A percentile compares a stretch with the other conserved stretches of the same genome.
These are phyloP conservation scores for Backusella morwellensis DNA, from an alignment of 192 early-diverging fungal genomes.

Conservation along the genomic window DNA sequence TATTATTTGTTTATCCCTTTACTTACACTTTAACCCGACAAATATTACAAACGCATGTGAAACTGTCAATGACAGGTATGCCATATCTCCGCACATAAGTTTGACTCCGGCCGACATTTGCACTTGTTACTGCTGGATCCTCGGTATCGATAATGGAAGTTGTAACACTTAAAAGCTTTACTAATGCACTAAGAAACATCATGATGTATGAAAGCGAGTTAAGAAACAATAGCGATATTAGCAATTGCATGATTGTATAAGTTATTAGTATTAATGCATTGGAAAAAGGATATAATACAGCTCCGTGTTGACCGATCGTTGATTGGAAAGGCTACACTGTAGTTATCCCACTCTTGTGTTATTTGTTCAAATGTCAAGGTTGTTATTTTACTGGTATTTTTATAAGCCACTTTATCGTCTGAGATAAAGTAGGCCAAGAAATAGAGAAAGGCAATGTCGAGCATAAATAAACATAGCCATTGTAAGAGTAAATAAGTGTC, in stretches of 20 bases:
- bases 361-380: not conserved
- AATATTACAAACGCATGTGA: conserved; percentile 32
- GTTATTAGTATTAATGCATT: not conserved
- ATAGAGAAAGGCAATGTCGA: conserved; percentile 25
- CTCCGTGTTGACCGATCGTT: conserved; percentile 1
- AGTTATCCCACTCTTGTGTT: not conserved
- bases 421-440: conserved; percentile 23
- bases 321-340: not conserved
- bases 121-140: conserved; percentile 19
- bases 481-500: conserved; percentile 28
- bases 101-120: conserved; percentile 18
- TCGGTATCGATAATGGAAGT: conserved; percentile 30
- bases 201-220: conserved; percentile 22
- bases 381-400: not conserved
- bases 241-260: not conserved
- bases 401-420: not conserved
- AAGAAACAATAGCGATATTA: not conserved
- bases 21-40: conserved; percentile 42
- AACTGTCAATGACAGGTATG: conserved; percentile 33
- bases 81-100: conserved; percentile 33
- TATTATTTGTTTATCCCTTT: not conserved
- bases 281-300: conserved; percentile 32
- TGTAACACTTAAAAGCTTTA: conserved; percentile 26
- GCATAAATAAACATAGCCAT: conserved; percentile 13
- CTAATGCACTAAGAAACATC: conserved; percentile 19